phyloP scores from a whole-genome alignment of 164 flowering plant genomes.

The Brasenia schreberi region DNA sequence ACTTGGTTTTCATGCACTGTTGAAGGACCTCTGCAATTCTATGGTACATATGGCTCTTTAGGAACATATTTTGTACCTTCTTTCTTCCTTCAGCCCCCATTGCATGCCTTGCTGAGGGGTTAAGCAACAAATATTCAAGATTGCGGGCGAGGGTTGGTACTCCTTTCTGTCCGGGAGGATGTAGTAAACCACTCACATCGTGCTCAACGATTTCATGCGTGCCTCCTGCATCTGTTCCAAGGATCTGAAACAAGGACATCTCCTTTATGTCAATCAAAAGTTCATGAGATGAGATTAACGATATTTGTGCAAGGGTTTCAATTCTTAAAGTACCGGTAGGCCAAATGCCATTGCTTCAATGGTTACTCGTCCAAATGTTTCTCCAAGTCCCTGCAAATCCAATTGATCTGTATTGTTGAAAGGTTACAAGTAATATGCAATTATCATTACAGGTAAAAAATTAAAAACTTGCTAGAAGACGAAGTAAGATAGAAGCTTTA shows the following conservation, averaged over 20 bases:
- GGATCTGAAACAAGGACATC: slow-evolving; percentile 34
- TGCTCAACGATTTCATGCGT: slow-evolving; percentile 84
- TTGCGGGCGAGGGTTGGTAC: slow-evolving; percentile 45
- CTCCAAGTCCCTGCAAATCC: slow-evolving; percentile 66
- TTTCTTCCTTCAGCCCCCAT: slow-evolving; percentile 67
- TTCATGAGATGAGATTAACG: neutral
- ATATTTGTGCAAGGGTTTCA: neutral
- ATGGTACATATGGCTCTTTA: slow-evolving; percentile 83
- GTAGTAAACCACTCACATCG: slow-evolving; percentile 81
- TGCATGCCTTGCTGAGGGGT: slow-evolving; percentile 44
- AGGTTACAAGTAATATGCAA: neutral
- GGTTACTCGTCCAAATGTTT: slow-evolving; percentile 97
- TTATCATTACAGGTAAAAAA: too few species aligned
- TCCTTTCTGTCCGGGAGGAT: slow-evolving; percentile 73
- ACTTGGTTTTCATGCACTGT: slow-evolving; percentile 76
- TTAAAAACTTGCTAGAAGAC: too few species aligned
- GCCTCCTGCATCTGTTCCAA: slow-evolving; percentile 98
- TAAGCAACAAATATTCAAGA: slow-evolving; percentile 45
- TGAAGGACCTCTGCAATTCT: slow-evolving; percentile 43
- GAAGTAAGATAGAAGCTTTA: too few species aligned
- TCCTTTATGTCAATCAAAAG: neutral
- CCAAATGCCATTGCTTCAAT: slow-evolving; percentile 99
- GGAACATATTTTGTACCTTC: slow-evolving; percentile 68
- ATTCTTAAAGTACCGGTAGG: slow-evolving; percentile 51
- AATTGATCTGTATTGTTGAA: neutral